These are phyloP conservation scores for Termitomyces sp. DNA, from an alignment of 768 basidiomycete species.

Conservation along the genomic window DNA sequence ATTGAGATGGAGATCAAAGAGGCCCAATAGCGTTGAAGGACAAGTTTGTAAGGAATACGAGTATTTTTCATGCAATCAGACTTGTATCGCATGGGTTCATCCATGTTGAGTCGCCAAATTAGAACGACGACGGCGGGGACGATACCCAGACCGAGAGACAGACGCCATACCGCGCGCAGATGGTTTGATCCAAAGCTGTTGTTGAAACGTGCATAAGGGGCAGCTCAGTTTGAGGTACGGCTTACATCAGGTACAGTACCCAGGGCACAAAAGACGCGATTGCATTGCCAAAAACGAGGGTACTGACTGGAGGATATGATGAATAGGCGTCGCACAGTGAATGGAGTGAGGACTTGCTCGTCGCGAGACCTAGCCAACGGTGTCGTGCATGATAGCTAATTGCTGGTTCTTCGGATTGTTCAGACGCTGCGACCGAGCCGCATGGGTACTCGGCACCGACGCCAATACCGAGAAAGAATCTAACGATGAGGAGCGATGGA, in stretches of 20 bases:
- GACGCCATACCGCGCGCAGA: conserved; percentile 65
- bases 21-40: conserved; percentile 74
- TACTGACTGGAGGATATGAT: too few species aligned
- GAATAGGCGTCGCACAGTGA: too few species aligned
- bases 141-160: conserved; percentile 76
- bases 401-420: not conserved
- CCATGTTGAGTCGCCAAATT: conserved; percentile 79
- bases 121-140: conserved; percentile 74
- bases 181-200: conserved; percentile 52
- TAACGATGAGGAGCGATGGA: not conserved
- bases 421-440: not conserved
- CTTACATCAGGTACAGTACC: too few species aligned
- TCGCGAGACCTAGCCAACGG: not conserved
- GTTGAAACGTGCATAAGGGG: too few species aligned
- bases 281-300: too few species aligned
- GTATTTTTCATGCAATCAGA: conserved; percentile 72
- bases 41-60: conserved; percentile 65
- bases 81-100: conserved; percentile 66
- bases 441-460: not conserved
- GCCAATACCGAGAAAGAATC: not conserved
- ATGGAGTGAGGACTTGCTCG: not conserved
- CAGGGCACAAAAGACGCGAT: too few species aligned
- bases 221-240: too few species aligned
- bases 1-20: conserved; percentile 63
- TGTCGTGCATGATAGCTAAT: not conserved